phyloP scores from a whole-genome alignment of 495 filamentous ascomycete genomes.

The Jackrogersella multiformis region DNA sequence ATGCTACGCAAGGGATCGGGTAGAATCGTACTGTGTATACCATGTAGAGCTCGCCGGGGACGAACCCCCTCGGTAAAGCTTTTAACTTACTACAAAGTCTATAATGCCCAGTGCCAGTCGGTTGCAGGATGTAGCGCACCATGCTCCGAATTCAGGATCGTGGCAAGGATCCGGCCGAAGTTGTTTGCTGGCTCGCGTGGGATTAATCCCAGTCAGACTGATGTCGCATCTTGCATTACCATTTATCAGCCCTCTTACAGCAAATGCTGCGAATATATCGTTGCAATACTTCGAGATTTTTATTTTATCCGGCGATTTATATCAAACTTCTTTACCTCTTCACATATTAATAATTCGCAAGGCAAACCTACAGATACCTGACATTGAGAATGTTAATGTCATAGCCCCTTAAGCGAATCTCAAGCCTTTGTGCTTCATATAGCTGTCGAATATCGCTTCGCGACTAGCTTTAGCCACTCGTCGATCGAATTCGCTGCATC shows the following conservation, averaged over 20 bases:
- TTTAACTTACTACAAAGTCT: constrained; percentile 3
- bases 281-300: constrained; percentile 21
- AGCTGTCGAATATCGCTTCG: not conserved
- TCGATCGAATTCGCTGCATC: not conserved
- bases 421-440: constrained; percentile 2
- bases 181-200: constrained; percentile 38
- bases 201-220: constrained; percentile 36
- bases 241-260: constrained; percentile 3
- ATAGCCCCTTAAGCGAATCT: constrained; percentile 6
- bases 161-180: constrained; percentile 22
- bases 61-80: constrained; percentile 4
- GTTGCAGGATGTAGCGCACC: constrained; percentile 22
- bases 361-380: constrained; percentile 6
- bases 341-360: not conserved
- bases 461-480: not conserved
- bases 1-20: constrained; percentile 1
- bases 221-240: constrained; percentile 36
- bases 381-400: constrained; percentile 17
- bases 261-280: not conserved
- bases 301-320: not conserved
- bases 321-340: not conserved
- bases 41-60: constrained; percentile 11
- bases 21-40: constrained; percentile 5
- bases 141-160: constrained; percentile 35
- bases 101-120: constrained; percentile 21